A percentile compares a stretch with the other conserved stretches of the same genome.
Evolutionary conservation across 2,329 filamentous ascomycete species (phyloP).

Genomic region (Cladophialophora psammophila): DNA sequence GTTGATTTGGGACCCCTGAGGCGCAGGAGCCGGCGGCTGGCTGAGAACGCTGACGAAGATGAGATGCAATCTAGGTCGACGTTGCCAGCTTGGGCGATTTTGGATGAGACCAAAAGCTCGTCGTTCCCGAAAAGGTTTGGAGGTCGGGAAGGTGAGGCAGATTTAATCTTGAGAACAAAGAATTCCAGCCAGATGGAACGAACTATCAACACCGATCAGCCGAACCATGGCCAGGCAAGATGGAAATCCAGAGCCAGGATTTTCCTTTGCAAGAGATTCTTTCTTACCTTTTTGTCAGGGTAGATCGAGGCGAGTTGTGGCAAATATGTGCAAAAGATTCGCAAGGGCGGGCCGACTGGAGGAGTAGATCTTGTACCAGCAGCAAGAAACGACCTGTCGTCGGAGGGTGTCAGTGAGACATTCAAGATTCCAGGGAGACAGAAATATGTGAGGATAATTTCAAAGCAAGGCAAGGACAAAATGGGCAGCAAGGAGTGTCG

Average conservation of each 20-base stretch:
- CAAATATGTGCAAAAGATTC: constrained; percentile 18
- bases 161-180: constrained; percentile 43
- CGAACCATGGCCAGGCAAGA: constrained; percentile 40
- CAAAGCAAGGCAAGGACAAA: constrained; percentile 26
- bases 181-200: constrained; percentile 45
- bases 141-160: constrained; percentile 45
- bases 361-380: constrained; percentile 16
- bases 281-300: constrained; percentile 26
- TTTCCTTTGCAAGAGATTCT: constrained; percentile 14
- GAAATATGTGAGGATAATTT: constrained; percentile 28
- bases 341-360: constrained; percentile 6
- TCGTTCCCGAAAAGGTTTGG: constrained; percentile 37
- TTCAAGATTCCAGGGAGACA: constrained; percentile 14
- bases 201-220: constrained; percentile 51
- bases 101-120: constrained; percentile 16
- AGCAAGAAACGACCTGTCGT: constrained; percentile 14
- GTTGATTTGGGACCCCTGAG: constrained; percentile 12
- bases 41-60: constrained; percentile 11
- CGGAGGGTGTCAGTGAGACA: constrained; percentile 30
- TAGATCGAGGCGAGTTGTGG: constrained; percentile 15
- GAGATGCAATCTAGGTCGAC: constrained; percentile 11
- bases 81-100: constrained; percentile 20
- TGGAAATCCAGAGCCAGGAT: constrained; percentile 25
- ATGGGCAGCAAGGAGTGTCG: constrained; percentile 32
- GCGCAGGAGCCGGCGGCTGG: constrained; percentile 23